Evolutionary conservation across 192 early-diverging fungal species (phyloP), one percentile per base, ranked within the genome.

Genomic region (Coemansia javaensis): DNA sequence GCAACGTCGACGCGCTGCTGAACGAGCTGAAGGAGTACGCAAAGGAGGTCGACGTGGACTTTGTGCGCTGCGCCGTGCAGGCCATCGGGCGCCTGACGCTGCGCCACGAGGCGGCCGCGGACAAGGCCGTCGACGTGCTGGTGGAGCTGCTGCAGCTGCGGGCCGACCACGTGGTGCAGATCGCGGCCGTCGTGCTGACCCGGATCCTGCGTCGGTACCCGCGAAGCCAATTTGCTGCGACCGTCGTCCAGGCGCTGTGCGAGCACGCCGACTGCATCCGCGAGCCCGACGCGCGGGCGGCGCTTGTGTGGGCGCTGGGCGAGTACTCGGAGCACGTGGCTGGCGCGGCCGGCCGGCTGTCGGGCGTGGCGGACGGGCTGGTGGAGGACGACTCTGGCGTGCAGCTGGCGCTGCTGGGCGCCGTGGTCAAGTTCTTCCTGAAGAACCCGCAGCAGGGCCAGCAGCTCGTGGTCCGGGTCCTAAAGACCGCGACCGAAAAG

Each of bases 161-260:
- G 59, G 82, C 88, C 33, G 89, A 87, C 52, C 88, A 95, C 60
- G 86, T 92, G 35, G 88, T 98, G 2, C 94, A 98, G 75, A 88
- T 91, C 65, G 81, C 83, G 21, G 88, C 96, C 32, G 80, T 93
- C 39, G 91, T 93, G 9, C 85, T 94, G 48, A 90, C 93, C 83
- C 90, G 96, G 50, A 88, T 98, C 34, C 90, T 95, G 79, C 84
- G 95, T 45, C 91, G 90, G 56, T 98, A 98, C 56, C 94, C 95
- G 31, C 78, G 78, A 27, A 73, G 77, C 30, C 96, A n/a, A n/a
- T n/a, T n/a, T n/a, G n/a, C 94, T 57, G 90, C 90, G 45, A 84
- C 81, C 20, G 88, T 91, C 12, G 88, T 93, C 40, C 80, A 85
- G 13, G 83, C 85, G 0, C 76, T 98, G 20, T 97, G 95, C 78